Evolutionary conservation across 75 land plant genomes (phyloP).

Genomic region (Larix kaempferi): DNA sequence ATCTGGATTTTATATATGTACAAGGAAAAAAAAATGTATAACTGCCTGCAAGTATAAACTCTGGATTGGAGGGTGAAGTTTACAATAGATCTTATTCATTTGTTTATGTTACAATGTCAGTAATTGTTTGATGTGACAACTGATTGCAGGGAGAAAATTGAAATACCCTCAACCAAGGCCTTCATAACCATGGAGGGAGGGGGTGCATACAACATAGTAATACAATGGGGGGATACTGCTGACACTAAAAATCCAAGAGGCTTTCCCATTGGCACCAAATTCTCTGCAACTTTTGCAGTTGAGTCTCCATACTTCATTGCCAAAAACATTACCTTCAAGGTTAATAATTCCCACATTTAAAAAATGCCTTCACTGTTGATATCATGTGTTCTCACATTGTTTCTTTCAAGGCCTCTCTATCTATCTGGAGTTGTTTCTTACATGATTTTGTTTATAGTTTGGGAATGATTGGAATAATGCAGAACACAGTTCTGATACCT

Average conservation of each 20-base stretch:
- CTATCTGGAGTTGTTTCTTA: background rate
- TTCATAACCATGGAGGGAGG: constrained; percentile 79
- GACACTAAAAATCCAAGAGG: constrained; percentile 55
- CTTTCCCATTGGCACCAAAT: constrained; percentile 63
- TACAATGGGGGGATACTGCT: constrained; percentile 81
- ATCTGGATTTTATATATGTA: too few relatives aligned
- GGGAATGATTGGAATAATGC: background rate
- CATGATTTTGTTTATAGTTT: background rate
- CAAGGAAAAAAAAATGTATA: too few relatives aligned
- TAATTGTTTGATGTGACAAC: background rate
- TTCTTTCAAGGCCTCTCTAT: background rate
- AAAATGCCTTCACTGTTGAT: background rate
- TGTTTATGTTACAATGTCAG: background rate
- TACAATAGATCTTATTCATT: background rate
- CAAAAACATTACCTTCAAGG: constrained; percentile 89
- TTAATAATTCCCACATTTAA: background rate
- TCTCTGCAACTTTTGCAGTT: constrained; percentile 85
- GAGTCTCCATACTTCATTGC: constrained; percentile 84
- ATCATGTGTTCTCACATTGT: too few relatives aligned
- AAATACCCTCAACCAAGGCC: constrained; percentile 52
- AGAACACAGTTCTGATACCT: constrained; percentile 75
- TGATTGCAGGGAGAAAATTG: constrained; percentile 74
- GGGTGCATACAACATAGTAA: constrained; percentile 64
- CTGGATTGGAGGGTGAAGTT: too few relatives aligned
- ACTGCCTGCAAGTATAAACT: too few relatives aligned